These are phyloP conservation scores for Aspergillus ellipticus DNA, from an alignment of 495 filamentous ascomycete species.

Conservation along the genomic window DNA sequence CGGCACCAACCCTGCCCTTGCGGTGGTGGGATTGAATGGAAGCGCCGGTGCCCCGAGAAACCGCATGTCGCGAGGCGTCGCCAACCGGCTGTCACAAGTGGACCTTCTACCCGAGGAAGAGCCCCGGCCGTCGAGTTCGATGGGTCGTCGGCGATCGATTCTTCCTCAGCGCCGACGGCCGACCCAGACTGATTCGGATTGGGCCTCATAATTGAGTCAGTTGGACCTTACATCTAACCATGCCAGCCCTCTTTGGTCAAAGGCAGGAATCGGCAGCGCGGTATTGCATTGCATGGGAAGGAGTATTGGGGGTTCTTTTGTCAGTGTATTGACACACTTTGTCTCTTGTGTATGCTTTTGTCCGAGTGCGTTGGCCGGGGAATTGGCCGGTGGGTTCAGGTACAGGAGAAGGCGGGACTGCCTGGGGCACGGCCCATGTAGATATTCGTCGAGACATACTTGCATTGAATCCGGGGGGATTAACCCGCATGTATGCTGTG, in stretches of 20 bases:
- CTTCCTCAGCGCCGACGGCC: slow-evolving; percentile 40
- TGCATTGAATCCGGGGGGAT: neutral
- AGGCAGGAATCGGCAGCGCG: neutral
- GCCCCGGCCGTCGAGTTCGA: slow-evolving; percentile 27
- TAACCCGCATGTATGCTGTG: neutral
- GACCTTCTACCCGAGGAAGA: slow-evolving; percentile 39
- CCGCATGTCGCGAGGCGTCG: slow-evolving; percentile 42
- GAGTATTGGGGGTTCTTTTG: neutral
- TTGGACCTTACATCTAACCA: too few species aligned
- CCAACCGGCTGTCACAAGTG: slow-evolving; percentile 40
- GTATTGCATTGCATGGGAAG: slow-evolving; percentile 19
- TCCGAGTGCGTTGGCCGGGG: neutral
- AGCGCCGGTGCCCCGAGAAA: slow-evolving; percentile 36
- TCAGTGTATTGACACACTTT: slow-evolving; percentile 14
- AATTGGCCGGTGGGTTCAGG: neutral
- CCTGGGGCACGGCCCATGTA: slow-evolving; percentile 6
- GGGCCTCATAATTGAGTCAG: slow-evolving; percentile 22
- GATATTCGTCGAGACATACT: slow-evolving; percentile 3
- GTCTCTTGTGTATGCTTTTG: slow-evolving; percentile 16
- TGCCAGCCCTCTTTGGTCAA: slow-evolving; percentile 5
- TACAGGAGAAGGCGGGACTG: slow-evolving; percentile 1
- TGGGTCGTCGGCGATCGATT: slow-evolving; percentile 35
- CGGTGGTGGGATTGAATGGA: slow-evolving; percentile 34
- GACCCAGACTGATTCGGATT: slow-evolving; percentile 38
- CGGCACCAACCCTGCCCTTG: slow-evolving; percentile 31